These are phyloP conservation scores for Exophiala alcalophila DNA, from an alignment of 2,329 filamentous ascomycete genomes.

Conservation along the genomic window DNA sequence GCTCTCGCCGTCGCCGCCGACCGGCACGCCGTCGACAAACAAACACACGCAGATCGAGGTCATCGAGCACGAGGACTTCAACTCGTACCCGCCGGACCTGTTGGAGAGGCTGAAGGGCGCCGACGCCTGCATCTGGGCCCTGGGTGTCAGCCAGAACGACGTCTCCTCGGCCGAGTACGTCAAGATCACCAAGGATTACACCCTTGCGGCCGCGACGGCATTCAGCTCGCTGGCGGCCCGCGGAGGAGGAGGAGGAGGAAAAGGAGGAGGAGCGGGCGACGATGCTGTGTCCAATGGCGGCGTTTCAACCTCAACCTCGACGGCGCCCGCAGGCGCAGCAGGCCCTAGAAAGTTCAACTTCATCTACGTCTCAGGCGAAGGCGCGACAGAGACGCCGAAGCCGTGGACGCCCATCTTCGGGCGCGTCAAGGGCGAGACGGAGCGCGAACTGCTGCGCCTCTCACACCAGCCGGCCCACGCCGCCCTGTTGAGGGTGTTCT, in stretches of 20 bases:
- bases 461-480: constrained; percentile 39
- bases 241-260: constrained; percentile 21
- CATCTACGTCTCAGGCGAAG: constrained; percentile 56
- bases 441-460: constrained; percentile 57
- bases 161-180: constrained; percentile 65
- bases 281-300: no score
- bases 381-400: constrained; percentile 56
- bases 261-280: not conserved
- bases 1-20: constrained; percentile 56
- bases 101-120: constrained; percentile 62
- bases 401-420: constrained; percentile 58
- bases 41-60: constrained; percentile 61
- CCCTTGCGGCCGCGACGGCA: constrained; percentile 61
- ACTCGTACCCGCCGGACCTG: constrained; percentile 55
- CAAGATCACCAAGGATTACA: constrained; percentile 65
- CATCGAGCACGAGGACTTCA: constrained; percentile 67
- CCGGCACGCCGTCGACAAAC: constrained; percentile 46
- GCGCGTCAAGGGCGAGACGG: constrained; percentile 65
- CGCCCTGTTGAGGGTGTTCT: constrained; percentile 53
- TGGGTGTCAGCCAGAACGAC: constrained; percentile 61
- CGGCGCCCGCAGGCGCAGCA: not conserved
- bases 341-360: constrained; percentile 20
- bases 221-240: constrained; percentile 48
- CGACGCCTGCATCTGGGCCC: constrained; percentile 69
- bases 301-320: not conserved